Conservation (phyloP, 352 stramenopile genomes). For the Phytophthora kernoviae region DNA sequence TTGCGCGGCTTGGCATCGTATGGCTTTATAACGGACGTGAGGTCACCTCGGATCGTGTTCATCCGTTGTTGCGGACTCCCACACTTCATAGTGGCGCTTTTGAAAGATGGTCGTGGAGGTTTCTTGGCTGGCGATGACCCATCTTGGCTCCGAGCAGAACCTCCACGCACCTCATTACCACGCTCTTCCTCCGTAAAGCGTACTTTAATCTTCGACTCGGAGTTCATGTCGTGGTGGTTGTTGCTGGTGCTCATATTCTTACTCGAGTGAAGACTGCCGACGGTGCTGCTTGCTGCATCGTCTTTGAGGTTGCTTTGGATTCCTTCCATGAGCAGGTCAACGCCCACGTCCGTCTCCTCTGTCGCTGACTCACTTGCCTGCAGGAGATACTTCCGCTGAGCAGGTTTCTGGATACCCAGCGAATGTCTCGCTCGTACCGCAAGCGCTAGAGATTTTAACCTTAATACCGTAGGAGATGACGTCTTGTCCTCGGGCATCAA, state of each 20-base stretch:
- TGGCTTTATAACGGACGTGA: slow-evolving; percentile 24
- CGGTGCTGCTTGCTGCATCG: slow-evolving; percentile 9
- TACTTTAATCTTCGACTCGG: slow-evolving; percentile 16
- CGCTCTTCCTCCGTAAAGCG: slow-evolving; percentile 13
- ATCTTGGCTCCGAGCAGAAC: not conserved
- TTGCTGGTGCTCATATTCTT: slow-evolving; percentile 11
- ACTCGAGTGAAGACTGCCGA: not conserved
- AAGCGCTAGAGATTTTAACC: slow-evolving; percentile 51
- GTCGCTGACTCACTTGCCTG: slow-evolving; percentile 43
- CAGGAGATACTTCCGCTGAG: slow-evolving; percentile 45
- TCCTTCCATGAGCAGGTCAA: slow-evolving; percentile 35
- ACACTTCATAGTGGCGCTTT: slow-evolving; percentile 18
- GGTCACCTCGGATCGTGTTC: slow-evolving; percentile 44
- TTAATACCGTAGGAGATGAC: slow-evolving; percentile 45
- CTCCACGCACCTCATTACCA: not conserved
- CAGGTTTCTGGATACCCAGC: slow-evolving; percentile 40
- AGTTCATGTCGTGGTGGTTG: not conserved
- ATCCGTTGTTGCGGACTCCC: slow-evolving; percentile 26
- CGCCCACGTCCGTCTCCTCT: slow-evolving; percentile 42
- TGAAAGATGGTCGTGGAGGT: slow-evolving; percentile 1
- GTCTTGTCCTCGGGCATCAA: slow-evolving; percentile 16
- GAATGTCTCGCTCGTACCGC: slow-evolving; percentile 60
- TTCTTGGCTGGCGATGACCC: slow-evolving; percentile 6
- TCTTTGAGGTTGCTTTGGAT: slow-evolving; percentile 41
- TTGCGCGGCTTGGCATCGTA: slow-evolving; percentile 22